Evolutionary conservation across 768 basidiomycete genomes (phyloP), one percentile per base, ranked within the genome.

Genomic region (Trametes villosa): DNA sequence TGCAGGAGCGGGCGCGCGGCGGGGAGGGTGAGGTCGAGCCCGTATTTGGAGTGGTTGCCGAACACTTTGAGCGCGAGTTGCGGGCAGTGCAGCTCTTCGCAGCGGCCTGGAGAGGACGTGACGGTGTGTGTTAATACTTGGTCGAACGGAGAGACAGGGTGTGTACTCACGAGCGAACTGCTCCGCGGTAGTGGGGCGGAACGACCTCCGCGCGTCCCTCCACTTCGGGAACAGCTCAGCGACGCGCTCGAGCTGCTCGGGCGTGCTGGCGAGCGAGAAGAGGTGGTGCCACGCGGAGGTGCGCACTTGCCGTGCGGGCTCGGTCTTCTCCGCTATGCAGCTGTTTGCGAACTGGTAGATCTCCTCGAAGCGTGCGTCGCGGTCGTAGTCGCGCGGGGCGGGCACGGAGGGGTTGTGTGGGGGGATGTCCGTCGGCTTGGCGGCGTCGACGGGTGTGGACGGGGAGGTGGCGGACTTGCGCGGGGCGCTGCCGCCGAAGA

Each of bases 21-120:
- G 0, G 74, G 63, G 11, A 83, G 73, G 3, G 83, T 80, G 15
- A 89, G 76, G 22, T 75, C 70, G 18, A 89, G 64, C 50, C 82
- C 80, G 70, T 89, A 87, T 68, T 84, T 86, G 15, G 85, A 76
- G 57, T 81, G 86, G 67, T 89, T 75, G 22, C 83, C 81, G 67
- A 87, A 86, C 22, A 88, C 81, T 33, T 81, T 74, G 13, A 91
- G 74, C 3, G 87, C 86, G 38, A 89, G 78, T 26, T 73, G 65
- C 3, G 85, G 83, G 57, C 83, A 83, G 15, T 73, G 68, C 1
- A 89, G 78, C 65, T 87, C 80, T 60, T 81, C 76, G 54, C 87
- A 89, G 9, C 88, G 87, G 24, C 82, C 88, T 91, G 31, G n/a
- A 7, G 4, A 12, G 18, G 17, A 36, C 36, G n/a, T n/a, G n/a